phyloP scores from a whole-genome alignment of 805 yeast genomes.

The Candida berthetii region DNA sequence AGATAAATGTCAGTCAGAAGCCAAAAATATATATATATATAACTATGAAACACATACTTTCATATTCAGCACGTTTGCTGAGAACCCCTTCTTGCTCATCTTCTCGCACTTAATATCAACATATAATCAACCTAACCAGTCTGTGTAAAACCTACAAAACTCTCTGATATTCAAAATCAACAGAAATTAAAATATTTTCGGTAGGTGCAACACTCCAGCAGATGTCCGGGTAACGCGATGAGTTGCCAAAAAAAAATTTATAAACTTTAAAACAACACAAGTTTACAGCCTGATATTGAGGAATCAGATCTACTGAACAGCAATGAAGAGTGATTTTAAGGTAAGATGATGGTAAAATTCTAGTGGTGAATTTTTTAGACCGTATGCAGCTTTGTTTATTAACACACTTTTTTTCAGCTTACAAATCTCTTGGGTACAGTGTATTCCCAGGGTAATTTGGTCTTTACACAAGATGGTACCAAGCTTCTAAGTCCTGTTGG shows the following conservation, averaged over 20 bases:
- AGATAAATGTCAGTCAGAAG: no score
- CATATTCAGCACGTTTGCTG: slow-evolving; percentile 69
- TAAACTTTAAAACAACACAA: background rate
- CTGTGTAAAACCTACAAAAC: no score
- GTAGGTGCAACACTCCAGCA: background rate
- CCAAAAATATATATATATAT: background rate
- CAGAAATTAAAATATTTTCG: background rate
- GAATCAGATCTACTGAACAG: background rate
- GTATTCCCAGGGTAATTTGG: slow-evolving; percentile 85
- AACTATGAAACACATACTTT: slow-evolving; percentile 20
- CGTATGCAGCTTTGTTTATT: no score
- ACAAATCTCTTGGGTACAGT: slow-evolving; percentile 92
- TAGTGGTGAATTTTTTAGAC: no score
- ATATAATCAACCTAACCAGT: background rate
- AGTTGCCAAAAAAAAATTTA: slow-evolving; percentile 4
- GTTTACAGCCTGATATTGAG: background rate
- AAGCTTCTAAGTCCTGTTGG: slow-evolving; percentile 89
- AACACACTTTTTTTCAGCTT: slow-evolving; percentile 38
- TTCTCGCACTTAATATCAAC: background rate
- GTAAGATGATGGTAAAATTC: no score
- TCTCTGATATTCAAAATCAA: no score
- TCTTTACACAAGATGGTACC: slow-evolving; percentile 83
- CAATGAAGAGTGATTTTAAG: slow-evolving; percentile 79
- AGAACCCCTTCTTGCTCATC: background rate
- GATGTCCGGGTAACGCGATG: slow-evolving; percentile 9